These are phyloP conservation scores for Paratinospora sagittata DNA, from an alignment of 164 flowering plant genomes.

Conservation along the genomic window DNA sequence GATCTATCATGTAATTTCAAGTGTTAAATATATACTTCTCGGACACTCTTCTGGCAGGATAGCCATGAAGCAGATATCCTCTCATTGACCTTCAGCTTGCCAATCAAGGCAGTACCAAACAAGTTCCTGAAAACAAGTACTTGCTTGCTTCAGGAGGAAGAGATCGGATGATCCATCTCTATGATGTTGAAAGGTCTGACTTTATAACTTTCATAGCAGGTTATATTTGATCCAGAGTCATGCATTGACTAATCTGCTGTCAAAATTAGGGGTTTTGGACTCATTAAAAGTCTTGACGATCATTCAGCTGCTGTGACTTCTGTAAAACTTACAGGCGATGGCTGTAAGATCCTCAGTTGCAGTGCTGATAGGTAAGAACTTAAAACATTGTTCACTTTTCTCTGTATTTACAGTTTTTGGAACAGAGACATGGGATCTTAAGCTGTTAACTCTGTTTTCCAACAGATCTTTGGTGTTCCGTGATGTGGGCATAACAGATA, in stretches of 20 bases:
- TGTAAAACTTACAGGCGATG: constrained; percentile 39
- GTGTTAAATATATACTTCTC: neutral
- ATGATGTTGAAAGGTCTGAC: constrained; percentile 55
- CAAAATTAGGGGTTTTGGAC: constrained; percentile 49
- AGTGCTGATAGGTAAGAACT: constrained; percentile 59
- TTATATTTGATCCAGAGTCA: neutral
- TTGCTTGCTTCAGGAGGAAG: constrained; percentile 69
- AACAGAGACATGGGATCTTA: neutral
- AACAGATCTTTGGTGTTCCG: constrained; percentile 54
- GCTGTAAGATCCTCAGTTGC: constrained; percentile 53
- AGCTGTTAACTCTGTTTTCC: constrained; percentile 8
- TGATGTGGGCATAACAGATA: constrained; percentile 34
- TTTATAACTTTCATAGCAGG: neutral
- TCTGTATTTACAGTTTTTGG: neutral
- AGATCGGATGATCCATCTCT: constrained; percentile 52
- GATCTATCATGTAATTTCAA: neutral
- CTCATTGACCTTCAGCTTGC: constrained; percentile 46
- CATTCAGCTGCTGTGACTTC: constrained; percentile 68
- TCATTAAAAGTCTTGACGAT: constrained; percentile 50
- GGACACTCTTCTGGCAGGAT: constrained; percentile 38
- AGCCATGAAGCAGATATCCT: constrained; percentile 68
- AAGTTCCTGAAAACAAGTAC: constrained; percentile 19
- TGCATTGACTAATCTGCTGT: constrained; percentile 9
- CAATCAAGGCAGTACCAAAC: constrained; percentile 13
- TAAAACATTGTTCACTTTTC: neutral